Percentiles rank a stretch among this genome's conserved stretches.
These are phyloP conservation scores for Chalciporus chontae DNA, from an alignment of 768 basidiomycete genomes.

Conservation along the genomic window DNA sequence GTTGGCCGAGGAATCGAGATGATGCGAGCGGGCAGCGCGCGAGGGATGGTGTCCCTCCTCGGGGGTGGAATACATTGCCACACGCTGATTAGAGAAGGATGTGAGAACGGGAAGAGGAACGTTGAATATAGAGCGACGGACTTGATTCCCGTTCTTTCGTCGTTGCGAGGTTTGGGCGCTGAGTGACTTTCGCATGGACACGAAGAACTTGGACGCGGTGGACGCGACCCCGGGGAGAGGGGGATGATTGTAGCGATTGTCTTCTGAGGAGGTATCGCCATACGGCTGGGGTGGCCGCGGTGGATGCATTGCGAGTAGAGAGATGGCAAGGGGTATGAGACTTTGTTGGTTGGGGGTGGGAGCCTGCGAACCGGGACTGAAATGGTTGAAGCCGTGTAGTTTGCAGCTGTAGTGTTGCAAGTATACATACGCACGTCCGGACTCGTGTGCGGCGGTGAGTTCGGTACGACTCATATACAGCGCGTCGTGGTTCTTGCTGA, in stretches of 20 bases:
- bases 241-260: background rate
- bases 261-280: slow-evolving; percentile 2
- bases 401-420: background rate
- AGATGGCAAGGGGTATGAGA: slow-evolving; percentile 1
- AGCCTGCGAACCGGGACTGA: background rate
- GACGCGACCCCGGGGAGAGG: slow-evolving; percentile 11
- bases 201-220: slow-evolving; percentile 28
- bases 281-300: slow-evolving; percentile 14
- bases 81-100: slow-evolving; percentile 18
- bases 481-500: no score
- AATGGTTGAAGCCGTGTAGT: background rate
- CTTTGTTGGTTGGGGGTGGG: background rate
- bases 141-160: slow-evolving; percentile 17
- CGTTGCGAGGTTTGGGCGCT: slow-evolving; percentile 19
- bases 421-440: background rate
- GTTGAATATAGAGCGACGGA: slow-evolving; percentile 11
- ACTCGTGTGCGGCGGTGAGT: background rate
- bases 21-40: slow-evolving; percentile 36
- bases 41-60: slow-evolving; percentile 36
- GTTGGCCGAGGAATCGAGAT: slow-evolving; percentile 36
- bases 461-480: background rate
- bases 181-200: slow-evolving; percentile 31
- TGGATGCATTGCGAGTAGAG: slow-evolving; percentile 9
- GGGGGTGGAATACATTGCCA: slow-evolving; percentile 41
- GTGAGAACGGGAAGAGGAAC: slow-evolving; percentile 6